These are phyloP conservation scores for Xerocomellus intermedius DNA, from an alignment of 768 basidiomycete species.

Conservation along the genomic window DNA sequence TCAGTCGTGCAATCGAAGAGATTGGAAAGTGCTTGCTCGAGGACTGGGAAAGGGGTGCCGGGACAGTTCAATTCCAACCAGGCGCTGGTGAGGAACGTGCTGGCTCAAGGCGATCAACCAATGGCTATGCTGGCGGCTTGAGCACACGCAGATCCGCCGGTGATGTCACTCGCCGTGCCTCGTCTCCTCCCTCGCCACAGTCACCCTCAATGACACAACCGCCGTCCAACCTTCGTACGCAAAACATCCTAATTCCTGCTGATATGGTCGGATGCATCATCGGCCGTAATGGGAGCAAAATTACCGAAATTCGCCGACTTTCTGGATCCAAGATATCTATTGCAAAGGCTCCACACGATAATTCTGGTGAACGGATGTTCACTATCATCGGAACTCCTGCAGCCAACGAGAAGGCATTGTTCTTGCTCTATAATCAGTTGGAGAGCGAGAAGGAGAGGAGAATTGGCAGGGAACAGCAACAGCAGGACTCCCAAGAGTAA, in stretches of 20 bases:
- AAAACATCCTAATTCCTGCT: constrained; percentile 98
- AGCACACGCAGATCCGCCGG: constrained; percentile 65
- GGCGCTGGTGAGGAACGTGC: constrained; percentile 74
- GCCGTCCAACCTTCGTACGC: constrained; percentile 86
- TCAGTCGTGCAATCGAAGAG: constrained; percentile 91
- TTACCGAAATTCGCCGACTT: constrained; percentile 97
- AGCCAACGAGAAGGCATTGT: constrained; percentile 96
- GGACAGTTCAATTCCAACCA: constrained; percentile 95
- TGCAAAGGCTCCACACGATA: constrained; percentile 98
- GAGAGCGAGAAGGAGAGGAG: constrained; percentile 96
- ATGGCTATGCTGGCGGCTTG: constrained; percentile 50
- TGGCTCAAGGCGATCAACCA: constrained; percentile 47
- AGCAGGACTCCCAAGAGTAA: constrained; percentile 65
- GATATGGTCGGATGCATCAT: constrained; percentile 99
- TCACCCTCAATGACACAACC: constrained; percentile 52
- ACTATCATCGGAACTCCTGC: constrained; percentile 96
- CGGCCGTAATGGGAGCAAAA: constrained; percentile 95
- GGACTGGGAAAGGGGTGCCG: constrained; percentile 93
- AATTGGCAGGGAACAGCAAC: constrained; percentile 79
- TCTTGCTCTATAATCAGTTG: constrained; percentile 94
- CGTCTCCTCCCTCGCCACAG: constrained; percentile 37
- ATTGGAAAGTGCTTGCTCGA: constrained; percentile 94
- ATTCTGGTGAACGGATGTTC: constrained; percentile 99
- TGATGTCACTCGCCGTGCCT: constrained; percentile 45
- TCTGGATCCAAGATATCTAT: constrained; percentile 98